Percentiles rank a stretch among this genome's conserved stretches.
These are phyloP conservation scores for Microdochium trichocladiopsis DNA, from an alignment of 2,329 filamentous ascomycete species.

Conservation along the genomic window DNA sequence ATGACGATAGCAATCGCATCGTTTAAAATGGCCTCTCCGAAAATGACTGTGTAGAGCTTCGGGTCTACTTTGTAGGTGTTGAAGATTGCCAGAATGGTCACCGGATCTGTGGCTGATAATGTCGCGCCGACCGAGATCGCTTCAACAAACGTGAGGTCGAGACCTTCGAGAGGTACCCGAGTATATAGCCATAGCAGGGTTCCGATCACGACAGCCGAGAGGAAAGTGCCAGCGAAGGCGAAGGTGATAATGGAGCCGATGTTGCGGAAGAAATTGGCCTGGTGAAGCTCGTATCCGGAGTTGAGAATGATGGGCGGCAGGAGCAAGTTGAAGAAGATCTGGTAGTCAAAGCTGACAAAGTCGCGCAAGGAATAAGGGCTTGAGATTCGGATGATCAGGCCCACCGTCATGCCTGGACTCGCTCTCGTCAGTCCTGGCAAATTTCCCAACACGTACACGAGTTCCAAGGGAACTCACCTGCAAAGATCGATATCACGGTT, in stretches of 20 bases:
- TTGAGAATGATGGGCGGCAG: slow-evolving; percentile 98
- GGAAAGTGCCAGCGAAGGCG: slow-evolving; percentile 93
- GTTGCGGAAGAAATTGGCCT: slow-evolving; percentile 98
- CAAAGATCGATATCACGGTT: slow-evolving; percentile 97
- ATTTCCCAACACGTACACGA: background rate
- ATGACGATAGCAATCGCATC: slow-evolving; percentile 98
- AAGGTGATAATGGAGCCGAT: slow-evolving; percentile 97
- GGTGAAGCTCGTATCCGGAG: slow-evolving; percentile 94
- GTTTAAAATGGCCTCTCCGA: slow-evolving; percentile 96
- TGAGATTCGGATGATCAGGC: slow-evolving; percentile 76
- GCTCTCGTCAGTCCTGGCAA: slow-evolving; percentile 3
- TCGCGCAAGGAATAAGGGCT: slow-evolving; percentile 79
- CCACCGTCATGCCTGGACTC: slow-evolving; percentile 80
- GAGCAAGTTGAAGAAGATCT: slow-evolving; percentile 98
- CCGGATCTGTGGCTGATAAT: slow-evolving; percentile 91
- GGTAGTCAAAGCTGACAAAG: slow-evolving; percentile 93
- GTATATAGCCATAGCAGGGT: slow-evolving; percentile 86
- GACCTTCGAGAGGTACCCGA: slow-evolving; percentile 73
- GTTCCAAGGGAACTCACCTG: slow-evolving; percentile 44
- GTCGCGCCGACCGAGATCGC: slow-evolving; percentile 96
- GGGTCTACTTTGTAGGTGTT: slow-evolving; percentile 99
- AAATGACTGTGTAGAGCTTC: slow-evolving; percentile 97
- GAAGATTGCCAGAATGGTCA: slow-evolving; percentile 97
- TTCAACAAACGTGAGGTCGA: slow-evolving; percentile 87
- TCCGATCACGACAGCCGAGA: slow-evolving; percentile 92